Percentiles rank a stretch among this genome's conserved stretches.
phyloP scores from a whole-genome alignment of 108 stramenopile species.

The Epipyxis sp. region DNA sequence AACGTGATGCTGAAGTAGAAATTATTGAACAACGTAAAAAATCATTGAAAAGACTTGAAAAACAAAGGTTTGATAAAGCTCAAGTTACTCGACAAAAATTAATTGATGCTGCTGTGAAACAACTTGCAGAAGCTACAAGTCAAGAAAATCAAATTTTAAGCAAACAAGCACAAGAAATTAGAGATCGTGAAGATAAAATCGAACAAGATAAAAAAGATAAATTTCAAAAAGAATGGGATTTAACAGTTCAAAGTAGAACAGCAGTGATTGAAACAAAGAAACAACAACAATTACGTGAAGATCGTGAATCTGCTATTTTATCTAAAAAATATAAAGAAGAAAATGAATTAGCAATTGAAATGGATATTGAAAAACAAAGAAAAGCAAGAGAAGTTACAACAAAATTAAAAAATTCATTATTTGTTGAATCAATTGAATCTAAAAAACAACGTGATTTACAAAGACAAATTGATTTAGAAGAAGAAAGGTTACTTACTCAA shows the following conservation, averaged over 20 bases:
- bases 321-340: not conserved
- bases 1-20: constrained; percentile 55
- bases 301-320: not conserved
- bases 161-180: constrained; percentile 39
- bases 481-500: not conserved
- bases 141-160: constrained; percentile 61
- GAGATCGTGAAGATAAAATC: constrained; percentile 27
- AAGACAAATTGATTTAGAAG: not conserved
- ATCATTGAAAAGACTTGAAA: constrained; percentile 57
- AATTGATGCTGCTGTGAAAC: constrained; percentile 61
- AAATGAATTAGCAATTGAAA: constrained; percentile 1
- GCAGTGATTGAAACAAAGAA: not conserved
- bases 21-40: constrained; percentile 52
- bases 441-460: not conserved
- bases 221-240: not conserved
- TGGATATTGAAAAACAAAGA: constrained; percentile 7
- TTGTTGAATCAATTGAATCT: not conserved
- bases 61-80: constrained; percentile 61
- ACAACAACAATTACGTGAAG: not conserved
- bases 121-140: constrained; percentile 51
- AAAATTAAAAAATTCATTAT: not conserved
- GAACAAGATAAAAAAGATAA: not conserved
- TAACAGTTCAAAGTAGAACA: not conserved
- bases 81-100: constrained; percentile 55
- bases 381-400: not conserved